Evolutionary conservation across 805 yeast genomes (phyloP), one percentile per base, ranked within the genome.

Genomic region (Cyberlindnera euphorbiae): DNA sequence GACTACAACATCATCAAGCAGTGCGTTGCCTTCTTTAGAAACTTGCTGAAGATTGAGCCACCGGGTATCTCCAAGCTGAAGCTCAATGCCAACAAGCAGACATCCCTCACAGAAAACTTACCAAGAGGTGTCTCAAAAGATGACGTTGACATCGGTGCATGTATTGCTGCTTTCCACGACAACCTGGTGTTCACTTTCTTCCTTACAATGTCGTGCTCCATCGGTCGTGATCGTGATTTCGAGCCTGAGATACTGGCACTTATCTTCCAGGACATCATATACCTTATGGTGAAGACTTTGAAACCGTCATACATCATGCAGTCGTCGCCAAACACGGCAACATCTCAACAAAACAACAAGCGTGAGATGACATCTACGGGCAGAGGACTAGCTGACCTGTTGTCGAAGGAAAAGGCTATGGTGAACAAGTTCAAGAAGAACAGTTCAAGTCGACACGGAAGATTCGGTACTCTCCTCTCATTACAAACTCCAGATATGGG

Each of bases 381-480:
- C 27, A 29, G 17, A 11, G 45, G 34, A 8, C 47, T 50, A 8
- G 39, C 46, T 6, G 73, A 69, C 15, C 55, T 85, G 7, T 62
- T 87, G n/a, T 62, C 65, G 2, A 70, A 70, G 36, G 97, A 90
- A 52, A 66, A 70, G 15, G 67, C 68, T 22, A 55, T 80, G 41
- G 75, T 73, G 39, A 64, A 62, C 27, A 53, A 58, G 23, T 68
- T 77, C 32, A 64, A 66, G 19, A 72, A 70, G 56, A 60, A 67
- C 35, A 64, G 78, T 2, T 72, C 84, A 1, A 69, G 86, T 1
- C 71, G 98, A 31, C 98, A 90, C 55, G 89, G 93, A 3, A 70
- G 95, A 35, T 90, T 90, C 63, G 98, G 98, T 1, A 79, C 97
- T 0, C 63, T 89, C 44, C 59, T 88, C 9, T 79, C 95, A 2